These are phyloP conservation scores for Wolfiporia cocos DNA, from an alignment of 1,284 basidiomycete genomes.

Conservation along the genomic window DNA sequence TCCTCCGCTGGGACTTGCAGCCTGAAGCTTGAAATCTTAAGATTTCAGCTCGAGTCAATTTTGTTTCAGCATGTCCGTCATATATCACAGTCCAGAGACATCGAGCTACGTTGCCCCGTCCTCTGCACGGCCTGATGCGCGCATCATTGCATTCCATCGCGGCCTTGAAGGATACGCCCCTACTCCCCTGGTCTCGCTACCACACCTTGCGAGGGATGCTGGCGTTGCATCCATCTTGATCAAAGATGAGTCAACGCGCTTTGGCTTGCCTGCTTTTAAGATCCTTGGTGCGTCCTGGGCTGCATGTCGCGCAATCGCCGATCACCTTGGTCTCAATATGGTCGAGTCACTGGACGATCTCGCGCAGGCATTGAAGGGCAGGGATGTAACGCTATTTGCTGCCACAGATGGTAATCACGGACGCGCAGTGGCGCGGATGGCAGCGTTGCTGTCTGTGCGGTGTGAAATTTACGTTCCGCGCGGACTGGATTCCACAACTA, in stretches of 20 bases:
- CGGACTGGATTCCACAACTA: background rate
- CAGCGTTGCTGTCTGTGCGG: constrained; percentile 1
- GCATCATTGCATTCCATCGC: constrained; percentile 2
- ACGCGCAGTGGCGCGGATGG: constrained; percentile 7
- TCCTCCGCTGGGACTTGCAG: too few species aligned
- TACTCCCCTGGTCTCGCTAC: constrained; percentile 3
- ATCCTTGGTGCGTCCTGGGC: constrained; percentile 10
- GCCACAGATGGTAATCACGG: constrained; percentile 9
- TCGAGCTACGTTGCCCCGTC: background rate
- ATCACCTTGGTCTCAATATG: constrained; percentile 1
- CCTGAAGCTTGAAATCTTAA: too few species aligned
- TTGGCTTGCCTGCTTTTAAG: constrained; percentile 7
- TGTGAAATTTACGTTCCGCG: constrained; percentile 5
- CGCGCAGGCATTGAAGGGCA: background rate
- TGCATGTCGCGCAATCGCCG: background rate
- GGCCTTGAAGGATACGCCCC: constrained; percentile 1
- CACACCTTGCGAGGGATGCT: background rate
- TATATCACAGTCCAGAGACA: background rate
- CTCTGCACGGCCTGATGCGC: background rate
- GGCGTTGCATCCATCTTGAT: background rate
- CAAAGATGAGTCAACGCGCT: constrained; percentile 7
- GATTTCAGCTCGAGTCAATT: too few species aligned
- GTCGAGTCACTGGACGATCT: background rate
- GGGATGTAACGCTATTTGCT: constrained; percentile 4
- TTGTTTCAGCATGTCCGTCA: background rate